phyloP scores from a whole-genome alignment of 495 filamentous ascomycete genomes.

The Podospora pseudopauciseta region DNA sequence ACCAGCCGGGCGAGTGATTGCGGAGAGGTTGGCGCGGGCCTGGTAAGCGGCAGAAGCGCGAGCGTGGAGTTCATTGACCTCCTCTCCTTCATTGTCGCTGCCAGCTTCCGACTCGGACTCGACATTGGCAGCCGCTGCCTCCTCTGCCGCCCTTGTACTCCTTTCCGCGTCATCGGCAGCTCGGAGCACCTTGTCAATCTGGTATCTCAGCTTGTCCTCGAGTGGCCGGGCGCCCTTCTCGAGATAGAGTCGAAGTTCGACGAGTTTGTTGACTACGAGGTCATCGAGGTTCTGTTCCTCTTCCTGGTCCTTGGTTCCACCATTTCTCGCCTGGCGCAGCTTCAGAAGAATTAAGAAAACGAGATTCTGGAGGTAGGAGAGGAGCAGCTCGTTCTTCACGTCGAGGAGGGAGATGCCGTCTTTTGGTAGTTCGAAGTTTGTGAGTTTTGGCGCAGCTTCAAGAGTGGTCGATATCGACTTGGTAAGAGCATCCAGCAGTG shows the following conservation, averaged over 20 bases:
- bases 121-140: conserved; percentile 32
- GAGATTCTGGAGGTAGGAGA: conserved; percentile 92
- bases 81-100: conserved; percentile 38
- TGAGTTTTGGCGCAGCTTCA: conserved; percentile 58
- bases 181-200: conserved; percentile 85
- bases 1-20: conserved; percentile 36
- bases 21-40: conserved; percentile 61
- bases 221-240: conserved; percentile 87
- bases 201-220: conserved; percentile 81
- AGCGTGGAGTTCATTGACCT: conserved; percentile 32
- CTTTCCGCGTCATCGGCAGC: conserved; percentile 73
- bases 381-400: conserved; percentile 88
- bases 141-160: conserved; percentile 25
- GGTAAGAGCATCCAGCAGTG: conserved; percentile 59
- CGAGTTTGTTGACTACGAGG: conserved; percentile 68
- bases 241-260: conserved; percentile 80
- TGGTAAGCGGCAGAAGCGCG: conserved; percentile 54
- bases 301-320: conserved; percentile 28
- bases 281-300: conserved; percentile 43
- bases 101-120: conserved; percentile 37
- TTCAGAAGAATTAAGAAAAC: conserved; percentile 85
- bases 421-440: conserved; percentile 57
- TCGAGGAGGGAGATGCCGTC: conserved; percentile 93
- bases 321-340: conserved; percentile 56
- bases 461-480: conserved; percentile 58